These are phyloP conservation scores for Tritrichomonas musculus DNA, from an alignment of 208 protist genomes.

Conservation along the genomic window DNA sequence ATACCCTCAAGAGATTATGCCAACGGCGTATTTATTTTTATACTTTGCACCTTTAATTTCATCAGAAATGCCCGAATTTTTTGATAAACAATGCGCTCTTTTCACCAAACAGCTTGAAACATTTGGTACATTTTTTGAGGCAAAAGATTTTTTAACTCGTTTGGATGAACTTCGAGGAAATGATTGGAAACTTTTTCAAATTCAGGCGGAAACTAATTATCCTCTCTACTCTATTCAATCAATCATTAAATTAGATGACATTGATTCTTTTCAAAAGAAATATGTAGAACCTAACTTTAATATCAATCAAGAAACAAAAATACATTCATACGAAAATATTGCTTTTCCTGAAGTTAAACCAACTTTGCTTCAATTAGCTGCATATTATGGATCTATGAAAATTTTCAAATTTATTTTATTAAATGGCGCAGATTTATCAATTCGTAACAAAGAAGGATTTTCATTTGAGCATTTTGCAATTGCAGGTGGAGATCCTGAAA, in stretches of 20 bases:
- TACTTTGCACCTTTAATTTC: too few species aligned
- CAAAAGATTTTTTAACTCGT: too few species aligned
- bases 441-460: not conserved
- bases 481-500: not conserved
- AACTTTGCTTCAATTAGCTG: not conserved
- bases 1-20: too few species aligned
- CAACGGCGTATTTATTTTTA: too few species aligned
- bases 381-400: not conserved
- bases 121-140: too few species aligned
- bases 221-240: not conserved
- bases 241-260: not conserved
- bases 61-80: too few species aligned
- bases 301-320: not conserved
- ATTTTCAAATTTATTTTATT: not conserved
- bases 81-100: too few species aligned
- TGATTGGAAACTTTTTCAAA: too few species aligned
- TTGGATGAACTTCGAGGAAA: too few species aligned
- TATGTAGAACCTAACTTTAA: not conserved
- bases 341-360: not conserved
- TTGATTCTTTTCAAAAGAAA: not conserved
- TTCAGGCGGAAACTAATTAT: too few species aligned
- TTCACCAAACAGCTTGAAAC: too few species aligned
- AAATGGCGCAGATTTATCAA: not conserved
- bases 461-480: not conserved
- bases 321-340: too few species aligned